Base-by-base conservation (phyloP, 495 filamentous ascomycete genomes). In the Chaetomium tenue region DNA sequence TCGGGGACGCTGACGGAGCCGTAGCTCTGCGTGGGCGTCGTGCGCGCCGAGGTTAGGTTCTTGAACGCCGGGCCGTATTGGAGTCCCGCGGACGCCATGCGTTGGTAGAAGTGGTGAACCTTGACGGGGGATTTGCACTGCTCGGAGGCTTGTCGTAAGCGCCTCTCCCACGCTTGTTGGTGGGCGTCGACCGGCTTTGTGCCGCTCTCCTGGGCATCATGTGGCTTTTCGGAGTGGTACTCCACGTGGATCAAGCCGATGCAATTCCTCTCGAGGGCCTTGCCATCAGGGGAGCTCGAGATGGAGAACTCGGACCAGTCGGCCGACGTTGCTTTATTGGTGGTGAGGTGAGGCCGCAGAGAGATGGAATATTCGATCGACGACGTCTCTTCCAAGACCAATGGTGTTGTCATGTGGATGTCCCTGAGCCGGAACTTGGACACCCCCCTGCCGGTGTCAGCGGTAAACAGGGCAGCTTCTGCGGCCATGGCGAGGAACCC, bases 231-330 rank as follows among this genome's bases (percentile, higher is more conserved):
- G n/a, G 46, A 50, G 46, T 15, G 46, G 18, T 50, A 50, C 5
- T 50, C 46, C 6, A 50, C 3, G 4, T 12, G 2, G 20, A 50
- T 50, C 20, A 50, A 23, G 20, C 46, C 46, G 46, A 50, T 50
- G 9, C 46, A 50, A 20, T 50, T 50, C n/a, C 46, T 50, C 46
- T 50, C 46, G 20, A 50, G 46, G 3, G 20, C 46, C 8, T 23
- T 50, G 20, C 46, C 46, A 9, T 50, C 46, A 23, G 46, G 46
- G 8, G 46, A 50, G 46, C 46, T 50, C 46, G 46, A 50, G n/a
- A 50, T n/a, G 3, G 46, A 50, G 46, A 50, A 50, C 46, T 50
- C 46, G 18, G n/a, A 23, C 46, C 46, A 50, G n/a, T 50, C 46
- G n/a, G 46, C n/a, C 16, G 46, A 50, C 46, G 46, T 50, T 4